These are phyloP conservation scores for Sugiyamaella xylanicola DNA, from an alignment of 1,139 yeast genomes.

Conservation along the genomic window DNA sequence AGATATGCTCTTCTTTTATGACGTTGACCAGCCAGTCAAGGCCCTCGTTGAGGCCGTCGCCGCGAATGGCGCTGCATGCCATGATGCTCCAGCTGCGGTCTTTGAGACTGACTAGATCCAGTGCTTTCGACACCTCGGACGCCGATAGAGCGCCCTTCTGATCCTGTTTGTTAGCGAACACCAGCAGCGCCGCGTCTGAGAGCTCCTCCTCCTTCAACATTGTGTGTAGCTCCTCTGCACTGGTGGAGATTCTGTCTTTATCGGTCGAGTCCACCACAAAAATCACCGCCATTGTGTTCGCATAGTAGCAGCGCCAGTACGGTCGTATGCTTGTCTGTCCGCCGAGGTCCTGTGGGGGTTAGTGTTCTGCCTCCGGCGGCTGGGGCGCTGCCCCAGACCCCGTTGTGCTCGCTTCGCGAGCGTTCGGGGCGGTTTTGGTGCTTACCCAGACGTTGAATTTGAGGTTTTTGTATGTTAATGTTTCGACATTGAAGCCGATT, in stretches of 20 bases:
- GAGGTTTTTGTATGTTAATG: constrained; percentile 83
- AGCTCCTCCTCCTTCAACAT: constrained; percentile 95
- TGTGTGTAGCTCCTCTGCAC: constrained; percentile 83
- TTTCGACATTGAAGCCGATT: constrained; percentile 96
- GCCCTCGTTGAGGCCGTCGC: constrained; percentile 95
- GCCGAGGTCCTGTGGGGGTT: constrained; percentile 72
- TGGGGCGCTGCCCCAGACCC: no score
- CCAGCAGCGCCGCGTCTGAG: constrained; percentile 84
- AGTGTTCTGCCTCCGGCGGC: constrained; percentile 1
- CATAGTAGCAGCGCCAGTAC: constrained; percentile 97
- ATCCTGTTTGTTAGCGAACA: constrained; percentile 96
- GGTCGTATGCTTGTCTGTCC: constrained; percentile 98
- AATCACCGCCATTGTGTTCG: constrained; percentile 93
- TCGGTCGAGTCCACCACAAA: constrained; percentile 98
- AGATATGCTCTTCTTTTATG: constrained; percentile 68
- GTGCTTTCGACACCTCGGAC: constrained; percentile 88
- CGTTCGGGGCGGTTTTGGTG: constrained; percentile 1
- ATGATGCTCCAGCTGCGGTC: constrained; percentile 98
- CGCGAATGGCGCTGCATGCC: constrained; percentile 93
- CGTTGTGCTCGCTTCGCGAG: neutral
- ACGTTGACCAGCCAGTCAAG: constrained; percentile 97
- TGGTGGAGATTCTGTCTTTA: constrained; percentile 85
- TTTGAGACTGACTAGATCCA: constrained; percentile 81
- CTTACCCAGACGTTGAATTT: constrained; percentile 74
- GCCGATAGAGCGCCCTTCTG: constrained; percentile 95